Evolutionary conservation across 2,329 filamentous ascomycete species (phyloP).

Genomic region (Macrophomina phaseolina): DNA sequence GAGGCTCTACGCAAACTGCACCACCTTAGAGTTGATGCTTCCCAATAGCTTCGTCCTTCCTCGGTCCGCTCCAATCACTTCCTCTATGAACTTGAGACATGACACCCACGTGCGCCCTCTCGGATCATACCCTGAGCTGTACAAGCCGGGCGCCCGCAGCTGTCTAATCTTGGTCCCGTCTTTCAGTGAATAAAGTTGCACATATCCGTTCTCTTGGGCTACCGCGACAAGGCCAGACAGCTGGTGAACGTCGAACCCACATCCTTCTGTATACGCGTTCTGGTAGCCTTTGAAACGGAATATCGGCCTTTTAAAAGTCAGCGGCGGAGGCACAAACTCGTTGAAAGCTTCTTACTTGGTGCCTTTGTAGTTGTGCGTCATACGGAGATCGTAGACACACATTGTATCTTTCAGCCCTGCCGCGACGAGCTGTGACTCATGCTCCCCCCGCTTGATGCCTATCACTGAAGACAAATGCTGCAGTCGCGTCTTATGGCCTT

Average conservation of each 20-base stretch:
- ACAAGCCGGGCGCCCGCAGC: background rate
- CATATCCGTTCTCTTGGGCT: conserved; percentile 34
- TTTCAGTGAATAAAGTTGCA: conserved; percentile 42
- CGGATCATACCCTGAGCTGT: background rate
- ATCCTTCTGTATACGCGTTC: conserved; percentile 32
- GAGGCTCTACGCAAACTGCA: conserved; percentile 17
- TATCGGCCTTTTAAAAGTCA: conserved; percentile 34
- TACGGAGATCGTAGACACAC: conserved; percentile 31
- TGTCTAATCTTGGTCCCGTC: conserved; percentile 39
- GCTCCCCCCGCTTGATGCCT: conserved; percentile 20
- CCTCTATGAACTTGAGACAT: conserved; percentile 40
- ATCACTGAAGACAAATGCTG: conserved; percentile 19
- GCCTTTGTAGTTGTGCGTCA: conserved; percentile 31
- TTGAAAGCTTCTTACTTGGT: conserved; percentile 28
- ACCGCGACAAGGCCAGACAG: conserved; percentile 42
- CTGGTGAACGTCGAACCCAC: conserved; percentile 39
- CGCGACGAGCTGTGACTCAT: conserved; percentile 27
- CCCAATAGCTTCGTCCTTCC: conserved; percentile 29
- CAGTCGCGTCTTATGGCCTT: conserved; percentile 1
- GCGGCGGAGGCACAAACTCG: background rate
- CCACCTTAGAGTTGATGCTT: conserved; percentile 17
- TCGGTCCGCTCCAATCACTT: conserved; percentile 31
- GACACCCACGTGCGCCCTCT: conserved; percentile 29
- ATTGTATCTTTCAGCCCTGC: conserved; percentile 24
- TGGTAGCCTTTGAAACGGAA: conserved; percentile 37